Evolutionary conservation across 2,329 filamentous ascomycete species (phyloP).

Genomic region (Aspergillus alliaceus): DNA sequence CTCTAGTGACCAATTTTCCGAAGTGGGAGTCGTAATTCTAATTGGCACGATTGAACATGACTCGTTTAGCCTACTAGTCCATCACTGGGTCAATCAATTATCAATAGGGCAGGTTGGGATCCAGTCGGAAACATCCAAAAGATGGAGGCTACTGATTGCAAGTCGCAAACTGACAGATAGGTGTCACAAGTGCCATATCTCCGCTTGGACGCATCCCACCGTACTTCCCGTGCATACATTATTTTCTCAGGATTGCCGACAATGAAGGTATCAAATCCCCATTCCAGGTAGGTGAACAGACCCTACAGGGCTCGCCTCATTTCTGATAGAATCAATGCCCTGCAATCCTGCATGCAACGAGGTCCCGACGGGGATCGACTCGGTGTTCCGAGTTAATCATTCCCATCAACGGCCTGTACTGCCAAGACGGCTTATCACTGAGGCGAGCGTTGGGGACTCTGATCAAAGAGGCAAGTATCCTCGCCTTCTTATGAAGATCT

Average conservation of each 20-base stretch:
- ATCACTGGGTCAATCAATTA: background rate
- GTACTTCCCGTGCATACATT: background rate
- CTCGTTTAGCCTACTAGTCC: background rate
- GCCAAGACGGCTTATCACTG: slow-evolving; percentile 9
- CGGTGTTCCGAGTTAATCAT: slow-evolving; percentile 6
- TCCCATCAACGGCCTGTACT: background rate
- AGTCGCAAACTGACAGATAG: background rate
- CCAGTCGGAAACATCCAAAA: background rate
- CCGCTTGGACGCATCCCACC: background rate
- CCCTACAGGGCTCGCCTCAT: background rate
- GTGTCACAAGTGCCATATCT: background rate
- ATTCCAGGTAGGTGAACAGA: background rate
- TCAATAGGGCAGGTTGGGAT: background rate
- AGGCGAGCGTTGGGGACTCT: background rate
- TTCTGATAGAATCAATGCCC: background rate
- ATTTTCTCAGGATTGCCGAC: background rate
- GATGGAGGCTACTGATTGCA: background rate
- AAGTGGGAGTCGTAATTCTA: background rate
- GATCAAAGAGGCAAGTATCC: slow-evolving; percentile 6
- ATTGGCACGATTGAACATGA: background rate
- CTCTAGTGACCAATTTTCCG: background rate
- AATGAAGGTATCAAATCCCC: background rate
- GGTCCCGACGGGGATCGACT: background rate
- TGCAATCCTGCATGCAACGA: background rate
- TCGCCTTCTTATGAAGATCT: slow-evolving; percentile 12